phyloP scores from a whole-genome alignment of 768 basidiomycete genomes.

The Lepiota subincarnata region DNA sequence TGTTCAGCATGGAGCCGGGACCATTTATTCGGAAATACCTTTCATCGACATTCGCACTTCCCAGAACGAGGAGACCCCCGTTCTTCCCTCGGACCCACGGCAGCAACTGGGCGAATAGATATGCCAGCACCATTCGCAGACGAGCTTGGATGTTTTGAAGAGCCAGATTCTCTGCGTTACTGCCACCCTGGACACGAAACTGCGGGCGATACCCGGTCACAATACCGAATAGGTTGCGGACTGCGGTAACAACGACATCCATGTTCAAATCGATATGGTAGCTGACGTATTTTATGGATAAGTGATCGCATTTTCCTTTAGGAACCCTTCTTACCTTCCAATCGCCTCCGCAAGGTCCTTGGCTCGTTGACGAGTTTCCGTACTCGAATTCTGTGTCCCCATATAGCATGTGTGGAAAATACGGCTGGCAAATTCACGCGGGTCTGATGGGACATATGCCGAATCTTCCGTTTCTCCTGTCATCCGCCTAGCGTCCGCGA shows the following conservation, averaged over 20 bases:
- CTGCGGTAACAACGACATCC: constrained; percentile 85
- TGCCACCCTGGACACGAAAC: constrained; percentile 86
- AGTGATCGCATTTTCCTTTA: background rate
- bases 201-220: constrained; percentile 63
- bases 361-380: constrained; percentile 81
- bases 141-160: constrained; percentile 98
- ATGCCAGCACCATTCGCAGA: constrained; percentile 90
- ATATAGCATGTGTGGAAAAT: constrained; percentile 99
- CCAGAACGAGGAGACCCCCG: constrained; percentile 91
- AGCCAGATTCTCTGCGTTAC: constrained; percentile 86
- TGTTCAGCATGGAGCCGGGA: background rate
- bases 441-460: constrained; percentile 78
- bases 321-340: constrained; percentile 58
- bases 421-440: constrained; percentile 77
- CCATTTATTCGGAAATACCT: constrained; percentile 44
- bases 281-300: constrained; percentile 33
- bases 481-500: constrained; percentile 87
- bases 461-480: constrained; percentile 81
- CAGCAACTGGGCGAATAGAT: constrained; percentile 91
- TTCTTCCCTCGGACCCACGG: constrained; percentile 84
- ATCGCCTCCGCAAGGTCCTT: constrained; percentile 85
- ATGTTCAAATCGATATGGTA: constrained; percentile 96
- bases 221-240: constrained; percentile 76
- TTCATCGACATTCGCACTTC: constrained; percentile 98
- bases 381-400: constrained; percentile 95